These are phyloP conservation scores for Gigaspora rosea DNA, from an alignment of 192 early-diverging fungal genomes.

Conservation along the genomic window DNA sequence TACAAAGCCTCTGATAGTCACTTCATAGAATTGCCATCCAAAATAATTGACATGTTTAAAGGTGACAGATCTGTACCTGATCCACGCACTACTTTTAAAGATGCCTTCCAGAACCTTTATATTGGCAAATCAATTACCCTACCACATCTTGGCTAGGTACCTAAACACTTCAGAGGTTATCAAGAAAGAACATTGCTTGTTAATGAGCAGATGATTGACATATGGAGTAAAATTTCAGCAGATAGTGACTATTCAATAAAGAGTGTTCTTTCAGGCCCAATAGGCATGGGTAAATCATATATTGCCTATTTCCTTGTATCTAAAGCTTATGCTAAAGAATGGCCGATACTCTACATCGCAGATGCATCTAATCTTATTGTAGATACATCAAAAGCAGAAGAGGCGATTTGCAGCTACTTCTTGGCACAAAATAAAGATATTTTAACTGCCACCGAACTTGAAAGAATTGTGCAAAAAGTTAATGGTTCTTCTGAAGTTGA, in stretches of 20 bases:
- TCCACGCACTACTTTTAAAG: not conserved
- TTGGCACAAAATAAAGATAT: conserved; percentile 20
- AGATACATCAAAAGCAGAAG: not conserved
- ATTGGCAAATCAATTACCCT: conserved; percentile 13
- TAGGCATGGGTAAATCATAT: too few species aligned
- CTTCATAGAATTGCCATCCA: conserved; percentile 10
- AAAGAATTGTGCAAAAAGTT: conserved; percentile 23
- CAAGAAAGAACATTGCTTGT: too few species aligned
- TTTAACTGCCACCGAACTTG: conserved; percentile 36
- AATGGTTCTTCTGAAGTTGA: not conserved
- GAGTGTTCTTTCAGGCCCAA: too few species aligned
- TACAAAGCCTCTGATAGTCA: conserved; percentile 19
- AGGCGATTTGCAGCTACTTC: conserved; percentile 19
- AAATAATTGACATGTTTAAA: conserved; percentile 10
- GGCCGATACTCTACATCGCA: conserved; percentile 36
- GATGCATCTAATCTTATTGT: conserved; percentile 34
- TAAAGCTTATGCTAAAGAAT: not conserved
- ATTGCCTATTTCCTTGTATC: too few species aligned
- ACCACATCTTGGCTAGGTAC: conserved; percentile 11
- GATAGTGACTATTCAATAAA: too few species aligned
- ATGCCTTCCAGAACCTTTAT: not conserved
- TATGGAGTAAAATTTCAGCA: too few species aligned
- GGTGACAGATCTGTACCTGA: conserved; percentile 1
- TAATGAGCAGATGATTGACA: too few species aligned
- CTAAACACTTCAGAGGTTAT: too few species aligned